Conservation (phyloP, 768 basidiomycete species). For the Boletus sp. region DNA sequence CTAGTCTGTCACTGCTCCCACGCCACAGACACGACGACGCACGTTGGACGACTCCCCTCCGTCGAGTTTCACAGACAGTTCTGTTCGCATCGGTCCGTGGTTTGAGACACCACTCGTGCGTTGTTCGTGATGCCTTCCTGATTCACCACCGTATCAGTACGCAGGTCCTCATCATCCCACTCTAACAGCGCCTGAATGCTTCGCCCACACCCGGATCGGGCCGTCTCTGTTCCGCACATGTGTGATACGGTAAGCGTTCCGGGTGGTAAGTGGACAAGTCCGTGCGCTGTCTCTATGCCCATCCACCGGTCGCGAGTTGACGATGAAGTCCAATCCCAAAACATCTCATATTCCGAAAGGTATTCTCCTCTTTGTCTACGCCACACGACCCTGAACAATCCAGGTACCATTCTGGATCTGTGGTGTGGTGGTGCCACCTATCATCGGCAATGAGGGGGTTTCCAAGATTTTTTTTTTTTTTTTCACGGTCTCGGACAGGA, state of each 20-base stretch:
- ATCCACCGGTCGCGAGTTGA: background rate
- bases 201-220: background rate
- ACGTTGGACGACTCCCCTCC: no score
- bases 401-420: background rate
- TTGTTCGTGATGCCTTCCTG: background rate
- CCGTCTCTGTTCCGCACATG: conserved; percentile 6
- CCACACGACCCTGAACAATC: conserved; percentile 8
- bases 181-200: conserved; percentile 3
- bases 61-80: conserved; percentile 4
- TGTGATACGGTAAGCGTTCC: background rate
- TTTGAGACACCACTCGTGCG: background rate
- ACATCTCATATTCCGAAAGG: background rate
- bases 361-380: conserved; percentile 7
- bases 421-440: background rate
- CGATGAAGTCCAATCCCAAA: background rate
- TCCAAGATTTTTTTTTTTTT: no score
- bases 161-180: background rate
- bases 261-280: background rate
- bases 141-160: background rate
- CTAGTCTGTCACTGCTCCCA: conserved; percentile 14
- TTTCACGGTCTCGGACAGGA: conserved; percentile 1
- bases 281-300: conserved; percentile 1
- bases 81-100: background rate
- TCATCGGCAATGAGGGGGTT: conserved; percentile 7
- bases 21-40: conserved; percentile 19